phyloP scores from a whole-genome alignment of 2,329 filamentous ascomycete genomes.

The Arthrobotrys entomopaga region DNA sequence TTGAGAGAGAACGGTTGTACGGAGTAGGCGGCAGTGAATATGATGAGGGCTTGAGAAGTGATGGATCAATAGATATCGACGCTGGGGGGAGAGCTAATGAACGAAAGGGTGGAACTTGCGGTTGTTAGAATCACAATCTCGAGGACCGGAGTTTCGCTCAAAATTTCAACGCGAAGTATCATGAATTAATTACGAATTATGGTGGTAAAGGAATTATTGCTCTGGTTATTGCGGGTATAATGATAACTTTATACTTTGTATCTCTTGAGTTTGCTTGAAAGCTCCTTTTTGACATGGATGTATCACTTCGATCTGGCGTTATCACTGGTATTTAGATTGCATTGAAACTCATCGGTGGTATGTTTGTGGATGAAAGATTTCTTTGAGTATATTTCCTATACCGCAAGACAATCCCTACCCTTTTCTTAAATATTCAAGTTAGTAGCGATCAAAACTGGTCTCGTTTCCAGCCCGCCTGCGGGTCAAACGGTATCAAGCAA shows the following conservation, averaged over 20 bases:
- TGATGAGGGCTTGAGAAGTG: constrained; percentile 39
- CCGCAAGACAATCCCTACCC: neutral
- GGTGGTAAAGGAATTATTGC: too few species aligned
- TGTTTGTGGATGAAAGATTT: neutral
- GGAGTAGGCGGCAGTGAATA: constrained; percentile 45
- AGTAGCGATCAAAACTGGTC: too few species aligned
- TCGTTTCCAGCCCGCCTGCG: too few species aligned
- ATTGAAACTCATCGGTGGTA: too few species aligned
- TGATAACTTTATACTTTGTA: too few species aligned
- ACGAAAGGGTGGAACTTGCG: constrained; percentile 36
- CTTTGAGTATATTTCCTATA: neutral
- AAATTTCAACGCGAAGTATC: too few species aligned
- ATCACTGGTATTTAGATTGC: neutral
- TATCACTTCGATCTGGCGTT: constrained; percentile 1
- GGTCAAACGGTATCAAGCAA: too few species aligned
- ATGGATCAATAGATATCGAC: constrained; percentile 46
- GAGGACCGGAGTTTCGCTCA: too few species aligned
- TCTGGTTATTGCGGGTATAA: too few species aligned
- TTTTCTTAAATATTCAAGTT: too few species aligned
- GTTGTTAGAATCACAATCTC: constrained; percentile 13
- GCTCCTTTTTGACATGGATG: neutral
- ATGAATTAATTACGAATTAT: too few species aligned
- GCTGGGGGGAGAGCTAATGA: constrained; percentile 14
- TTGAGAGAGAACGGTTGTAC: constrained; percentile 56
- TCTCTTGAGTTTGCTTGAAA: too few species aligned